These are phyloP conservation scores for Pisolithus tinctorius DNA, from an alignment of 768 basidiomycete species.

Conservation along the genomic window DNA sequence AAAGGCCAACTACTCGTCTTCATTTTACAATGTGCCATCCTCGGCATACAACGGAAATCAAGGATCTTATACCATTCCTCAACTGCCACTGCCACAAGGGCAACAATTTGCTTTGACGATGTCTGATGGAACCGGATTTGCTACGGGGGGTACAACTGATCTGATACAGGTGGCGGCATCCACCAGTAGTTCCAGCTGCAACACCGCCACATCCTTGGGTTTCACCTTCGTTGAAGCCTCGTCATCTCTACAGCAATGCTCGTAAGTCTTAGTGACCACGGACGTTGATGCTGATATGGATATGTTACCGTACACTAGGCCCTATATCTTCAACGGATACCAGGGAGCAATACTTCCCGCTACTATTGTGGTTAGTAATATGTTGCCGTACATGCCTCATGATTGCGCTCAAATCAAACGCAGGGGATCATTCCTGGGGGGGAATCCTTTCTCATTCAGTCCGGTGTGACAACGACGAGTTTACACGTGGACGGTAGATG, in stretches of 20 bases:
- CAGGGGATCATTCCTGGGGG: conserved; percentile 65
- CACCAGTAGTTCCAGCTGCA: conserved; percentile 37
- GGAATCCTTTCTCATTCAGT: conserved; percentile 18
- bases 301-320: conserved; percentile 22
- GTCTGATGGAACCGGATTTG: conserved; percentile 49
- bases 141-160: too few relatives aligned
- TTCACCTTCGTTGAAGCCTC: conserved; percentile 44
- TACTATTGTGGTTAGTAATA: too few relatives aligned
- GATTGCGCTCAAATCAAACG: not conserved
- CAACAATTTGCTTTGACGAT: conserved; percentile 50
- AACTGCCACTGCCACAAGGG: conserved; percentile 35
- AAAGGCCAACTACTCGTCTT: too few relatives aligned
- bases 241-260: conserved; percentile 52
- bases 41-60: conserved; percentile 34
- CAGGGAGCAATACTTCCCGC: too few relatives aligned
- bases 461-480: too few relatives aligned
- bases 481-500: too few relatives aligned
- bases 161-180: conserved; percentile 40
- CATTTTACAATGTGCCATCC: conserved; percentile 47
- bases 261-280: conserved; percentile 29
- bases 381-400: too few relatives aligned
- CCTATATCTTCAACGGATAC: too few relatives aligned
- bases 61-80: conserved; percentile 43
- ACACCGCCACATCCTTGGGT: conserved; percentile 37
- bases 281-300: conserved; percentile 2